Conservation (phyloP, 2,329 filamentous ascomycete genomes). For the Penicillium oxalicum region DNA sequence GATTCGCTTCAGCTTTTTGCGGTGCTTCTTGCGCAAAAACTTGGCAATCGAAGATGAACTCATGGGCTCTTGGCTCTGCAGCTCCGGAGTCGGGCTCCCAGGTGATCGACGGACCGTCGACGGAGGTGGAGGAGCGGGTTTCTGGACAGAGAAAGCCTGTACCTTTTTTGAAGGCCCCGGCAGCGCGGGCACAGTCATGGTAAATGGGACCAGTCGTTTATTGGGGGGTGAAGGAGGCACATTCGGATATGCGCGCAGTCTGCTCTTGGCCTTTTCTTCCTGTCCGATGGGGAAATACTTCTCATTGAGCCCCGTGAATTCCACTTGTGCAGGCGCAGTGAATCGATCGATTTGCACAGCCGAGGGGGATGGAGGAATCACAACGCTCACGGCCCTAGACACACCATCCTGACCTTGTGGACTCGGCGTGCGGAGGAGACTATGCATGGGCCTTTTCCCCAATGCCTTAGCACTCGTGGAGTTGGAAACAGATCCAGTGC, state of each 20-base stretch:
- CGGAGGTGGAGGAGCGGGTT: not conserved
- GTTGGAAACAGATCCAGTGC: not conserved
- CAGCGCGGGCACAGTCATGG: not conserved
- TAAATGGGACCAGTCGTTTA: conserved; percentile 3
- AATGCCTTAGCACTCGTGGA: not conserved
- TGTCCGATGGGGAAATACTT: conserved; percentile 21
- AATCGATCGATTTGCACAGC: conserved; percentile 14
- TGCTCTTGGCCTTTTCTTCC: not conserved
- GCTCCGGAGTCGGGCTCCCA: not conserved
- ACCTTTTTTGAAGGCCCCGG: not conserved
- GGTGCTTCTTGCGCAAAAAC: conserved; percentile 3
- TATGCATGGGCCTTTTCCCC: not conserved
- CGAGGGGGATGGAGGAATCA: conserved; percentile 21
- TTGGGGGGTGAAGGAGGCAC: not conserved
- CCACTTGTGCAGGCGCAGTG: not conserved
- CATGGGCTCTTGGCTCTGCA: not conserved
- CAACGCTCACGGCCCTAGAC: conserved; percentile 11
- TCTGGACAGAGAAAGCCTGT: not conserved
- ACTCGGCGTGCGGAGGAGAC: not conserved
- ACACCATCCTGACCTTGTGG: not conserved
- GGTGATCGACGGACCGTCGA: no score
- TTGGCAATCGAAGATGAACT: not conserved
- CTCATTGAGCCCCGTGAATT: conserved; percentile 15
- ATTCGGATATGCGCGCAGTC: conserved; percentile 4
- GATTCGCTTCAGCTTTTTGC: conserved; percentile 5